phyloP scores from a whole-genome alignment of 495 filamentous ascomycete species.

The Hypomontagnella monticulosa region DNA sequence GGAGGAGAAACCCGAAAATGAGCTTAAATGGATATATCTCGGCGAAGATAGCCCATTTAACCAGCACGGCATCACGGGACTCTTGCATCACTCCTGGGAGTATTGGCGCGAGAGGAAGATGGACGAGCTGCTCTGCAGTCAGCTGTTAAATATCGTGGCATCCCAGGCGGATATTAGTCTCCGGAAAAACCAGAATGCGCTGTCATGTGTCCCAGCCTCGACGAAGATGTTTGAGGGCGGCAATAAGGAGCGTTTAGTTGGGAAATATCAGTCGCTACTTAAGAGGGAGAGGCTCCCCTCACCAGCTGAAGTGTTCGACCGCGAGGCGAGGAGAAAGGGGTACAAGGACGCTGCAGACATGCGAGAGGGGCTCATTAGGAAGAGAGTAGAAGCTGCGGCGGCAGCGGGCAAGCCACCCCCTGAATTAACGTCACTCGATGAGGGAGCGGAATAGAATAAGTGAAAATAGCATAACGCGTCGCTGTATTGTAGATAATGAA shows the following conservation, averaged over 20 bases:
- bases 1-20: conserved; percentile 57
- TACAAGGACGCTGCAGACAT: conserved; percentile 57
- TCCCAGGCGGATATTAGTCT: conserved; percentile 56
- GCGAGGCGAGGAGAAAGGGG: conserved; percentile 77
- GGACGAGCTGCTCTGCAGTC: conserved; percentile 80
- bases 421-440: conserved; percentile 12
- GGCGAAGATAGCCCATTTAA: conserved; percentile 63
- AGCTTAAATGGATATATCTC: conserved; percentile 81
- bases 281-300: conserved; percentile 68
- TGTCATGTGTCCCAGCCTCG: conserved; percentile 45
- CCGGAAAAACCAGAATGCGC: conserved; percentile 20
- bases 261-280: conserved; percentile 77
- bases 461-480: conserved; percentile 5
- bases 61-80: conserved; percentile 67
- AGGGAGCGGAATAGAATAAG: conserved; percentile 8
- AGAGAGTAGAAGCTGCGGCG: conserved; percentile 36
- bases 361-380: conserved; percentile 45
- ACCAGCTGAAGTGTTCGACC: conserved; percentile 78
- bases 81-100: conserved; percentile 80
- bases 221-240: conserved; percentile 79
- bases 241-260: conserved; percentile 64
- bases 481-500: conserved; percentile 11
- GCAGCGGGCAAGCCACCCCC: conserved; percentile 5
- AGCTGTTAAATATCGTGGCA: conserved; percentile 70
- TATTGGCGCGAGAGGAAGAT: conserved; percentile 86